Evolutionary conservation across 768 basidiomycete genomes (phyloP), one percentile per base, ranked within the genome.

Genomic region (Russula virescens): DNA sequence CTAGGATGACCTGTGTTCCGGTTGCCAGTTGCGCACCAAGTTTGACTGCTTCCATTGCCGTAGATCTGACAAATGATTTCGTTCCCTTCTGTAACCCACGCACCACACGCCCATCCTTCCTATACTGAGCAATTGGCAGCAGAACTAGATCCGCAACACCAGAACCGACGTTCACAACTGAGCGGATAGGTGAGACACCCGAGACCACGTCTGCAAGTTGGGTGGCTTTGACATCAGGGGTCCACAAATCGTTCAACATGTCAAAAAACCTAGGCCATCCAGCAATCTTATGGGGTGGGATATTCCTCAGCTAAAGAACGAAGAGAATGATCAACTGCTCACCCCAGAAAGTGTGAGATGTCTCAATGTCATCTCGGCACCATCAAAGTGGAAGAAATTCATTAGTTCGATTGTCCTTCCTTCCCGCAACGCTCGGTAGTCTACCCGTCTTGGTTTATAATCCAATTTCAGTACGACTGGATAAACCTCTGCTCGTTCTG

Each of bases 371-470:
- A 99, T 98, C 74, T 98, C 97, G 4, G 96, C 91, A 0, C 93
- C 95, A 69, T 98, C 97, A 67, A 98, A 99, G 75, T 98, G 95
- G 87, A 99, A 99, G 74, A 99, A 98, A 72, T 99, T 99, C 96
- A 99, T 98, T 50, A 99, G 75, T 71, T 99, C 97, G 63, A 96
- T 96, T 0, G 94, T 94, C 73, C 81, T 85, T 16, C 97, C 97
- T 64, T 94, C 89, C 43, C 86, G 83, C 61, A 99, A 77, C 10
- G 95, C 97, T 64, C 85, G 78, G 72, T 98, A 97, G 73, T 98
- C 93, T 21, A 99, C 95, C 7, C 95, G 85, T 51, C 98, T 90
- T 57, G 97, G 97, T 72, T 99, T 99, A 75, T 98, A 99, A 72
- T 99, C 97, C 13, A 99, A 79, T 76, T 98, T 98, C 68, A 99